A percentile compares a stretch with the other conserved stretches of the same genome.
Evolutionary conservation across 2,329 filamentous ascomycete species (phyloP).

Genomic region (Claviceps sorghi): DNA sequence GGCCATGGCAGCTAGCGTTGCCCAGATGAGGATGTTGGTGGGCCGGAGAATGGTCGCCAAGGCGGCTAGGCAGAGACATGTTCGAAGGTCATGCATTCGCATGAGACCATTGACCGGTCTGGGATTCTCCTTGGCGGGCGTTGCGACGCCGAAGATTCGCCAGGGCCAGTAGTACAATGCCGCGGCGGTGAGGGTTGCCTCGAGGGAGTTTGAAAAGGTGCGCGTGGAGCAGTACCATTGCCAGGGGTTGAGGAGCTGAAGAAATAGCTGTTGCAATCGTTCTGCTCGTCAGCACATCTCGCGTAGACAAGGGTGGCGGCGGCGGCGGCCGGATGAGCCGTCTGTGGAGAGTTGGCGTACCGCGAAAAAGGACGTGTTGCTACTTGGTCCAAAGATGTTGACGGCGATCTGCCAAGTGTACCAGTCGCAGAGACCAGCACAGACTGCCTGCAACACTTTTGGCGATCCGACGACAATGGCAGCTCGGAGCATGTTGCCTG

Average conservation of each 20-base stretch:
- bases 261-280: slow-evolving; percentile 17
- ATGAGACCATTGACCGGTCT: slow-evolving; percentile 15
- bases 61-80: slow-evolving; percentile 61
- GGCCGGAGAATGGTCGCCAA: slow-evolving; percentile 74
- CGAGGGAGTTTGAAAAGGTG: slow-evolving; percentile 86
- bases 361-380: slow-evolving; percentile 50
- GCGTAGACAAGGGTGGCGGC: too few species aligned
- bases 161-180: slow-evolving; percentile 82
- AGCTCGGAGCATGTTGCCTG: slow-evolving; percentile 42
- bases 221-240: slow-evolving; percentile 92
- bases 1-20: slow-evolving; percentile 38
- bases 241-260: slow-evolving; percentile 45
- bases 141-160: slow-evolving; percentile 41
- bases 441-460: slow-evolving; percentile 58
- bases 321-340: background rate
- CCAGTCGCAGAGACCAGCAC: slow-evolving; percentile 68
- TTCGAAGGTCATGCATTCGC: slow-evolving; percentile 23
- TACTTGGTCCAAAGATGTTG: slow-evolving; percentile 53
- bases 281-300: background rate
- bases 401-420: slow-evolving; percentile 75
- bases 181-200: slow-evolving; percentile 71
- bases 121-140: slow-evolving; percentile 25
- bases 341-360: slow-evolving; percentile 28
- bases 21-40: slow-evolving; percentile 81
- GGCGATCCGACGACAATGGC: slow-evolving; percentile 59